Percentiles rank a stretch among this genome's conserved stretches.
Evolutionary conservation across 2,329 filamentous ascomycete genomes (phyloP).

Genomic region (Colletotrichum nymphaeae): DNA sequence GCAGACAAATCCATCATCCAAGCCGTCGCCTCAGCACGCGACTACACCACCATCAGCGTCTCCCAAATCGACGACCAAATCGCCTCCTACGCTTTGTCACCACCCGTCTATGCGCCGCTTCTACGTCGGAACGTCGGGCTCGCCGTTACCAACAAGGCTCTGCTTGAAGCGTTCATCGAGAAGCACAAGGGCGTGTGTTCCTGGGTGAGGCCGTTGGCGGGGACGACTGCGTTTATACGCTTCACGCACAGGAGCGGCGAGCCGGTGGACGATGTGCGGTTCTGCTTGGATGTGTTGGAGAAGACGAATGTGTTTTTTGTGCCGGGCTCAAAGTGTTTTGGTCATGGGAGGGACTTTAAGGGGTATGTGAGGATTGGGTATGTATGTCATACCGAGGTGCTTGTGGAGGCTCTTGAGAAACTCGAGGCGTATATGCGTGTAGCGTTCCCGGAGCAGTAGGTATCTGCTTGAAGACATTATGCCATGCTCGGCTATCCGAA

Average conservation of each 20-base stretch:
- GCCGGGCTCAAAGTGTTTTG: constrained; percentile 81
- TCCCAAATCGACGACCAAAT: constrained; percentile 85
- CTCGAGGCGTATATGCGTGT: constrained; percentile 53
- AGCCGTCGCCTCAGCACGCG: constrained; percentile 71
- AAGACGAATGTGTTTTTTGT: constrained; percentile 80
- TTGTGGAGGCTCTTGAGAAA: constrained; percentile 72
- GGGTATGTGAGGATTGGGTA: constrained; percentile 85
- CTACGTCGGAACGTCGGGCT: constrained; percentile 72
- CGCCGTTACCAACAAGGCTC: constrained; percentile 73
- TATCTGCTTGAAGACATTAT: background rate
- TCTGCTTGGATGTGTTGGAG: constrained; percentile 76
- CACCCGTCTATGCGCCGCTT: constrained; percentile 51
- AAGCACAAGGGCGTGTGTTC: constrained; percentile 71
- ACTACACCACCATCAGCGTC: constrained; percentile 90
- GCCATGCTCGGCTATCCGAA: no score
- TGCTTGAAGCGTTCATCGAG: constrained; percentile 76
- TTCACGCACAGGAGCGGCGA: constrained; percentile 69
- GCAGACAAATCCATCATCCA: constrained; percentile 71
- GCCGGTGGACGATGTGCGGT: constrained; percentile 76
- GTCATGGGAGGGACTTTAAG: constrained; percentile 71
- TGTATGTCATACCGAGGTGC: constrained; percentile 76
- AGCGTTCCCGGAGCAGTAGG: background rate
- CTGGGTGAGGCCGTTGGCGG: constrained; percentile 81
- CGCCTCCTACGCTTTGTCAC: constrained; percentile 78
- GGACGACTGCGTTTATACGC: constrained; percentile 82